Evolutionary conservation across 495 filamentous ascomycete genomes (phyloP).

Genomic region (Penicillium maclennaniae): DNA sequence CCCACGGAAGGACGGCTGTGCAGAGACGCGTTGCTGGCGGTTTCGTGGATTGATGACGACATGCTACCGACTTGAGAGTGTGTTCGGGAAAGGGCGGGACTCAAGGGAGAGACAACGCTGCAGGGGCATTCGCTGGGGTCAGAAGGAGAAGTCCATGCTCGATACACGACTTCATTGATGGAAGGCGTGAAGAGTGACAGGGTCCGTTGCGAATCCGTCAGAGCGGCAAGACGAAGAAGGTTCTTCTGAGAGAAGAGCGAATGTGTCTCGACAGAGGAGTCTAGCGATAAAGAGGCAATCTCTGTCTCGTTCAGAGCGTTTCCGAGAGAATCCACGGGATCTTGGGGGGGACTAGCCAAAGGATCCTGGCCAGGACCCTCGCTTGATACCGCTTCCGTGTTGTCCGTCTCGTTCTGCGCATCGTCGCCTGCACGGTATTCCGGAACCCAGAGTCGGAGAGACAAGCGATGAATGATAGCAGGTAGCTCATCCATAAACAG

Average conservation of each 20-base stretch:
- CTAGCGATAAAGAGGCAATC: constrained; percentile 69
- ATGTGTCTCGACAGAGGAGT: constrained; percentile 71
- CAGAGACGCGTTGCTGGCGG: constrained; percentile 39
- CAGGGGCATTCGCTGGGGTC: constrained; percentile 62
- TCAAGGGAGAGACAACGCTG: constrained; percentile 52
- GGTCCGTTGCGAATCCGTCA: constrained; percentile 80
- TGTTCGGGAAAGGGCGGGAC: constrained; percentile 50
- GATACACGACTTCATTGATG: constrained; percentile 78
- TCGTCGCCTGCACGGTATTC: constrained; percentile 70
- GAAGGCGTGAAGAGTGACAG: constrained; percentile 81
- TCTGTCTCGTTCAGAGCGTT: constrained; percentile 68
- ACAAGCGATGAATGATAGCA: constrained; percentile 91
- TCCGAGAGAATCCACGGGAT: constrained; percentile 72
- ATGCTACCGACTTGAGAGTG: constrained; percentile 59
- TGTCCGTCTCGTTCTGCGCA: constrained; percentile 30
- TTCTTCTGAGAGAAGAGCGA: constrained; percentile 90
- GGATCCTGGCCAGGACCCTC: constrained; percentile 64
- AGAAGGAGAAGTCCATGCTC: constrained; percentile 82
- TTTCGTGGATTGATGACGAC: constrained; percentile 50
- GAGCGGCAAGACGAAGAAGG: constrained; percentile 66
- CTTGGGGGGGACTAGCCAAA: constrained; percentile 70
- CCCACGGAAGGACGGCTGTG: constrained; percentile 36
- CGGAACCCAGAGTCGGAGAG: constrained; percentile 82
- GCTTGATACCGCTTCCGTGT: constrained; percentile 17
- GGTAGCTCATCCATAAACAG: constrained; percentile 97